phyloP scores from a whole-genome alignment of 129 eudicot species.

The Flaveria ramosissima region DNA sequence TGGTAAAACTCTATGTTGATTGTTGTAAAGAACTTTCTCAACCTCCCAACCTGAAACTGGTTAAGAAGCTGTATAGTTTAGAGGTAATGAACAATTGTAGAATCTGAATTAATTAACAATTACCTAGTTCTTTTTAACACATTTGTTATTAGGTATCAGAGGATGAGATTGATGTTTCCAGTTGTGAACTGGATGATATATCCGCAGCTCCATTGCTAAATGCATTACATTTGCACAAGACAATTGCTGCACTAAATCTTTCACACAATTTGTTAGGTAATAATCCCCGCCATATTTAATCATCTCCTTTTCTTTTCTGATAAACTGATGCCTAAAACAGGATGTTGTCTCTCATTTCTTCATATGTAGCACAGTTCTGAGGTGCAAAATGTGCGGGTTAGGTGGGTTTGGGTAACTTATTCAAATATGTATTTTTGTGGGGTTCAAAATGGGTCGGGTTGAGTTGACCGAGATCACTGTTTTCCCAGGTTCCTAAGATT shows the following conservation, averaged over 20 bases:
- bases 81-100: slow-evolving; percentile 48
- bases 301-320: background rate
- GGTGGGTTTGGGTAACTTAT: background rate
- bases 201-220: slow-evolving; percentile 72
- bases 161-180: slow-evolving; percentile 84
- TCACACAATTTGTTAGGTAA: slow-evolving; percentile 93
- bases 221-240: slow-evolving; percentile 69
- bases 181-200: slow-evolving; percentile 79
- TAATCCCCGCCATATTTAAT: background rate
- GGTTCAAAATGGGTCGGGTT: background rate
- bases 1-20: slow-evolving; percentile 74
- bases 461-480: background rate
- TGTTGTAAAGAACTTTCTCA: slow-evolving; percentile 72
- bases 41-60: slow-evolving; percentile 69
- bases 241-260: slow-evolving; percentile 72
- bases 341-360: background rate
- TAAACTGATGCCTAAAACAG: slow-evolving; percentile 15
- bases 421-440: no score
- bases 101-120: background rate
- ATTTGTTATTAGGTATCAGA: slow-evolving; percentile 71
- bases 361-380: background rate
- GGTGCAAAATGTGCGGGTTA: background rate
- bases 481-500: background rate
- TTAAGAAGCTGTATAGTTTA: slow-evolving; percentile 71
- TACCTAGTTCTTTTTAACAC: slow-evolving; percentile 5